Evolutionary conservation across 768 basidiomycete genomes (phyloP).

Genomic region (Podaxis sp.): DNA sequence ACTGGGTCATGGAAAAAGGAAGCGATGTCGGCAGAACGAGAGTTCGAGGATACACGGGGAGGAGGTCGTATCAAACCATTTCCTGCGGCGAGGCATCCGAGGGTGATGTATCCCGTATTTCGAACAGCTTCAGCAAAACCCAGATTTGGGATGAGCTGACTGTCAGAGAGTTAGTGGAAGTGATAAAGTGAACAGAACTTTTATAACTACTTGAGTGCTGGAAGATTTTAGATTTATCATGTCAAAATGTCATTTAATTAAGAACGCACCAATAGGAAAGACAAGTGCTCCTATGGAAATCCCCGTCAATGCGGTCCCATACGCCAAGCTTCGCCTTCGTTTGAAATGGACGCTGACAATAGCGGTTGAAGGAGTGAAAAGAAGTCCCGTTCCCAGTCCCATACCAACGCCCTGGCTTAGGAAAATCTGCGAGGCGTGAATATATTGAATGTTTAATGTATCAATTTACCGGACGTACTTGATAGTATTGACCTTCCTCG

Average conservation of each 20-base stretch:
- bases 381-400: slow-evolving; percentile 48
- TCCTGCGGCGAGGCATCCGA: slow-evolving; percentile 15
- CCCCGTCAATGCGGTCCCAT: slow-evolving; percentile 42
- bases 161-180: not conserved
- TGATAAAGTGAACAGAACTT: not conserved
- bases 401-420: slow-evolving; percentile 56
- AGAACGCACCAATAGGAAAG: slow-evolving; percentile 31
- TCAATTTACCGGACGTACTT: slow-evolving; percentile 26
- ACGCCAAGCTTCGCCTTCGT: slow-evolving; percentile 36
- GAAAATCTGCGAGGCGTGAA: slow-evolving; percentile 34
- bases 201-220: slow-evolving; percentile 24
- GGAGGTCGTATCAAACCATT: slow-evolving; percentile 14
- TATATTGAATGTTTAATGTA: slow-evolving; percentile 7
- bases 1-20: slow-evolving; percentile 15
- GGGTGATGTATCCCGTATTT: slow-evolving; percentile 16
- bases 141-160: slow-evolving; percentile 15
- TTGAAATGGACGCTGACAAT: slow-evolving; percentile 48
- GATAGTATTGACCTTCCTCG: slow-evolving; percentile 42
- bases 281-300: slow-evolving; percentile 39
- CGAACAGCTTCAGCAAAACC: slow-evolving; percentile 18
- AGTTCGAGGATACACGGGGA: slow-evolving; percentile 4
- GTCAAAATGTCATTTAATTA: not conserved
- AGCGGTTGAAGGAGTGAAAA: slow-evolving; percentile 49
- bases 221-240: not conserved
- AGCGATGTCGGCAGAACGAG: slow-evolving; percentile 11